phyloP scores from a whole-genome alignment of 1,284 basidiomycete genomes.

The Fomitopsis pinicola region DNA sequence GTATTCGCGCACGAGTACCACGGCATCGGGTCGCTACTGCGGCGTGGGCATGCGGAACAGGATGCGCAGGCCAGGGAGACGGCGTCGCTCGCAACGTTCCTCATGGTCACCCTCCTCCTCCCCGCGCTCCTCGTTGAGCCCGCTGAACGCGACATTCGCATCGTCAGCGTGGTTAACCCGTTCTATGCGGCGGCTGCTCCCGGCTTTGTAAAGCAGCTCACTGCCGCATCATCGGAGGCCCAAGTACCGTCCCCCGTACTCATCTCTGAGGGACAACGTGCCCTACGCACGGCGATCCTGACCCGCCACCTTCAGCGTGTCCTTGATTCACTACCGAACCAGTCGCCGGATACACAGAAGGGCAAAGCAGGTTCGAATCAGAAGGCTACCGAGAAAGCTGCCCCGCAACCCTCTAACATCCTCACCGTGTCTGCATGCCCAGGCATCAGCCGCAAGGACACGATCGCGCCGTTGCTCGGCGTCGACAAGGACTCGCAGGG shows the following conservation, averaged over 20 bases:
- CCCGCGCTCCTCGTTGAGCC: slow-evolving; percentile 77
- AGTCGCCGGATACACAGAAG: slow-evolving; percentile 52
- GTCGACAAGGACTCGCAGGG: slow-evolving; percentile 33
- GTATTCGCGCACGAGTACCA: slow-evolving; percentile 72
- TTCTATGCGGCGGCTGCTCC: slow-evolving; percentile 75
- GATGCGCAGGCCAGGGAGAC: slow-evolving; percentile 36
- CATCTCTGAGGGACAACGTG: slow-evolving; percentile 57
- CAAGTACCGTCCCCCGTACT: slow-evolving; percentile 36
- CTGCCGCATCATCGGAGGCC: slow-evolving; percentile 16
- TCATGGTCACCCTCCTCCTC: slow-evolving; percentile 73
- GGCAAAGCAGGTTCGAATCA: slow-evolving; percentile 14
- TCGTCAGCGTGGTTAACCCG: slow-evolving; percentile 78
- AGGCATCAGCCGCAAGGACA: slow-evolving; percentile 66
- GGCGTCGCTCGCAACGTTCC: slow-evolving; percentile 65
- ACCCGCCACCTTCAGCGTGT: slow-evolving; percentile 75
- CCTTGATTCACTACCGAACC: slow-evolving; percentile 66
- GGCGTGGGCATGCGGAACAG: slow-evolving; percentile 10
- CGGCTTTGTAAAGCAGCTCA: slow-evolving; percentile 32
- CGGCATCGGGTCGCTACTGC: slow-evolving; percentile 50
- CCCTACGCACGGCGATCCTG: slow-evolving; percentile 59
- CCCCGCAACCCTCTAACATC: slow-evolving; percentile 62
- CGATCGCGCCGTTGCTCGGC: slow-evolving; percentile 51
- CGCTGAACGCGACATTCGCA: slow-evolving; percentile 77
- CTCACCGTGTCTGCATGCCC: slow-evolving; percentile 68
- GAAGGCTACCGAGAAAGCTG: slow-evolving; percentile 10